Conservation (phyloP, 2,329 filamentous ascomycete species). For the Verticillium alfalfae region DNA sequence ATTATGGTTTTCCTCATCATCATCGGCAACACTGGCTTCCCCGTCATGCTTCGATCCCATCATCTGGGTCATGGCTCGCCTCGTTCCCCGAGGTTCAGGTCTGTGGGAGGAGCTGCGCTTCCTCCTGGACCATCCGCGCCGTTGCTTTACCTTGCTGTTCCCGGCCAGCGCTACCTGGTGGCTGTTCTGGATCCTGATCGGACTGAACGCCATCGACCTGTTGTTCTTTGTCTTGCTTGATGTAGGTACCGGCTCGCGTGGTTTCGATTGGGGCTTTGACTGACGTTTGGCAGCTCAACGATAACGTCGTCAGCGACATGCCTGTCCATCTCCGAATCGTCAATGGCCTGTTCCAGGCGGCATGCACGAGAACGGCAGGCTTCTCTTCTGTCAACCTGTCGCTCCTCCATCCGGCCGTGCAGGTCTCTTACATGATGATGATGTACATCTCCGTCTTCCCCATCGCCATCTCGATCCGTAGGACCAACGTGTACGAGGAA, state of each 20-base stretch:
- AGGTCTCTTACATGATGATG: constrained; percentile 95
- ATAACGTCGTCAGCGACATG: constrained; percentile 60
- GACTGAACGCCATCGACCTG: constrained; percentile 79
- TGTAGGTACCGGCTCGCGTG: constrained; percentile 40
- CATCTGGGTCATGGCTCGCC: constrained; percentile 74
- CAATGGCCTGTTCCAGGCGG: constrained; percentile 85
- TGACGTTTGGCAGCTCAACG: constrained; percentile 55
- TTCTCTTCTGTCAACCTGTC: constrained; percentile 78
- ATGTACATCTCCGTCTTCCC: constrained; percentile 99
- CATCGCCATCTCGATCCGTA: constrained; percentile 88
- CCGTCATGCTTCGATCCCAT: constrained; percentile 91
- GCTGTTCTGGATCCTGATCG: constrained; percentile 80
- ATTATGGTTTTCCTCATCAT: constrained; percentile 82
- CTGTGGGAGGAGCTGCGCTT: constrained; percentile 89
- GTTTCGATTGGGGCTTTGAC: neutral
- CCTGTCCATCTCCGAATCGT: constrained; percentile 72
- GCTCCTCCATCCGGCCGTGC: constrained; percentile 79
- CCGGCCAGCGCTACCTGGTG: constrained; percentile 90
- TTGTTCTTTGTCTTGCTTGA: constrained; percentile 92
- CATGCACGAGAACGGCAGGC: constrained; percentile 83
- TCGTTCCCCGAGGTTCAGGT: constrained; percentile 59
- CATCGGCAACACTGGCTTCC: constrained; percentile 92
- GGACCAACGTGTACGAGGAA: constrained; percentile 96
- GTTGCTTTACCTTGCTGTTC: constrained; percentile 93
- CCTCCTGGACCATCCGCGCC: constrained; percentile 86